Percentiles rank a stretch among this genome's conserved stretches.
Conservation (phyloP, 495 filamentous ascomycete genomes). For the Penicillium paxilli region DNA sequence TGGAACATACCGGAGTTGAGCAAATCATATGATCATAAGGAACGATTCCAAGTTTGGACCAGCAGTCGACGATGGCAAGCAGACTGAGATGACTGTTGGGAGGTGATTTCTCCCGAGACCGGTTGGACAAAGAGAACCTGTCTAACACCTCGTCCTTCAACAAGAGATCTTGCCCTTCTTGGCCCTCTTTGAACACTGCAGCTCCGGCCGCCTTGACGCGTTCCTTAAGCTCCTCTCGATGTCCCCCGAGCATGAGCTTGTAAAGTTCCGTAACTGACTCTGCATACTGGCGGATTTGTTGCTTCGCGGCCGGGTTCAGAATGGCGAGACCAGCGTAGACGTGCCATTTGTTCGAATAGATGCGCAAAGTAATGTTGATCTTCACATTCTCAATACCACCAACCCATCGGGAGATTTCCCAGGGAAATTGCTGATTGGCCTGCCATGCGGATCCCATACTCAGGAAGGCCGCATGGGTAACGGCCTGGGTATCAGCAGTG, state of each 20-base stretch:
- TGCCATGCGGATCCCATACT: constrained; percentile 97
- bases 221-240: constrained; percentile 73
- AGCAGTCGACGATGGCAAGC: constrained; percentile 98
- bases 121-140: constrained; percentile 74
- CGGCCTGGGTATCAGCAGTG: constrained; percentile 96
- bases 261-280: constrained; percentile 90
- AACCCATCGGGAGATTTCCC: constrained; percentile 89
- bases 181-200: constrained; percentile 68
- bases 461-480: constrained; percentile 95
- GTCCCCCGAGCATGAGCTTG: constrained; percentile 90
- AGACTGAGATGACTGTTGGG: constrained; percentile 92
- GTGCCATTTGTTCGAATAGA: constrained; percentile 98
- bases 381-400: constrained; percentile 99
- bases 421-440: constrained; percentile 89
- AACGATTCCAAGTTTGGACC: constrained; percentile 88
- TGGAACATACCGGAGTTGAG: constrained; percentile 73
- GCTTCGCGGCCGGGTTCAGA: constrained; percentile 85
- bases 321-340: constrained; percentile 98
- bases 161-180: constrained; percentile 63
- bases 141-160: constrained; percentile 84
- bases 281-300: constrained; percentile 93
- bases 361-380: constrained; percentile 95
- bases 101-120: constrained; percentile 57
- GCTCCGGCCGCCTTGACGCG: constrained; percentile 76
- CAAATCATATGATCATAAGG: constrained; percentile 99